Conservation (phyloP, 108 stramenopile genomes). For the Stephanodiscus minutulus region DNA sequence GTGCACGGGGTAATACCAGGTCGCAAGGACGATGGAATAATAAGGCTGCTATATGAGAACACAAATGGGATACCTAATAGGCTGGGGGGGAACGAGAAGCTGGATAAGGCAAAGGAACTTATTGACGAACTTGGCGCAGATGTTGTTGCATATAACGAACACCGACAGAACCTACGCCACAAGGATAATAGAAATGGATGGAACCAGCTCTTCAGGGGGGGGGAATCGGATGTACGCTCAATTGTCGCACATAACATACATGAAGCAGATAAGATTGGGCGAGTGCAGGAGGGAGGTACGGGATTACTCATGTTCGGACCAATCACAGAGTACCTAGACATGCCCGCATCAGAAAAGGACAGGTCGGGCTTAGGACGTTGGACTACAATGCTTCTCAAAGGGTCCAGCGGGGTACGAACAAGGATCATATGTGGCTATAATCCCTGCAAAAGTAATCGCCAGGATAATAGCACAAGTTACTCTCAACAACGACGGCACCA, state of each 20-base stretch:
- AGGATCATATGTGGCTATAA: constrained; percentile 11
- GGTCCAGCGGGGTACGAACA: background rate
- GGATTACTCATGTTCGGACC: background rate
- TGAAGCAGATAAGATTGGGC: background rate
- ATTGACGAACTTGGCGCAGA: background rate
- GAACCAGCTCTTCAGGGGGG: background rate
- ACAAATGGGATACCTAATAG: background rate
- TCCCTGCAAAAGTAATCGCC: background rate
- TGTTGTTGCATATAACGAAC: background rate
- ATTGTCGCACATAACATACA: background rate
- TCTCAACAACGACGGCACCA: constrained; percentile 11
- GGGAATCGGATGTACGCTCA: background rate
- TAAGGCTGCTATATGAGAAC: too few species aligned
- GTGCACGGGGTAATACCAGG: background rate
- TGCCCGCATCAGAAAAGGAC: background rate
- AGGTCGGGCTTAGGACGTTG: background rate
- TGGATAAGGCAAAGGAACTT: constrained; percentile 4
- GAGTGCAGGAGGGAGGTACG: background rate
- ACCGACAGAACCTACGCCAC: background rate
- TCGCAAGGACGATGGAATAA: background rate
- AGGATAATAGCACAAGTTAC: background rate
- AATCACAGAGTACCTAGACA: background rate
- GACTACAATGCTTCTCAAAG: background rate
- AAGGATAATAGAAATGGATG: too few species aligned
- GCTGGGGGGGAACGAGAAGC: background rate